Base-by-base conservation (phyloP, 1,284 basidiomycete genomes). In the Rugosomyces carneus region DNA sequence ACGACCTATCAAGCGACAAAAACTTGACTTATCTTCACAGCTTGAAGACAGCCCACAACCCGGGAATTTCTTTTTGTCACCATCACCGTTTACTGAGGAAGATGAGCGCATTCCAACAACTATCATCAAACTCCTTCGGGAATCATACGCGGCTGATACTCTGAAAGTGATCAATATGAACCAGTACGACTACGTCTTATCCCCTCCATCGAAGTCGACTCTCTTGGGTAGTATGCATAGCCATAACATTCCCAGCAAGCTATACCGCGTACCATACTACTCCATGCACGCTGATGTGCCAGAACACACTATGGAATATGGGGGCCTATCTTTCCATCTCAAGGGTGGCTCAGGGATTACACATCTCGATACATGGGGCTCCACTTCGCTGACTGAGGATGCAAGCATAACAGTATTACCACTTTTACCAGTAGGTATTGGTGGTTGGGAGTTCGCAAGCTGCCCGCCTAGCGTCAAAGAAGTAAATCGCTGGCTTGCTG, bases 231-330 rank as follows among this genome's bases (percentile, higher is more conserved):
- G 71, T 19, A 63, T 89, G 34, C 76, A 79, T 35, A 56, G 61
- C 1, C 66, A 73, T 51, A 73, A 72, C 6, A 62, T 90, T 9
- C 78, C 81, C 1, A 67, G 63, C 27, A 81, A 81, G 52, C 62
- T 89, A 18, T 94, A 96, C 62, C 76, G 72, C 16, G 70, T 78
- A 16, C 89, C 94, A 0, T 86, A 78, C 62, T 98, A 92, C 61
- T 89, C 89, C 2, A 76, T 81, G 44, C 72, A 75, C 8, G 57
- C 58, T 1, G 95, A 98, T 59, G 76, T 84, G 0, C 87, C 91
- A 0, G 71, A 76, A 34, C 67, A 69, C 11, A 69, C 85, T 0
- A 75, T 83, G 56, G 87, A 93, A 61, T 94, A 89, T 58, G 93
- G 82, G 10, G 93, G 93, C 0, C 65, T 90, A 1, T 62, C 80